Conservation (phyloP, 1,284 basidiomycete species). For the Marasmius fiardii region DNA sequence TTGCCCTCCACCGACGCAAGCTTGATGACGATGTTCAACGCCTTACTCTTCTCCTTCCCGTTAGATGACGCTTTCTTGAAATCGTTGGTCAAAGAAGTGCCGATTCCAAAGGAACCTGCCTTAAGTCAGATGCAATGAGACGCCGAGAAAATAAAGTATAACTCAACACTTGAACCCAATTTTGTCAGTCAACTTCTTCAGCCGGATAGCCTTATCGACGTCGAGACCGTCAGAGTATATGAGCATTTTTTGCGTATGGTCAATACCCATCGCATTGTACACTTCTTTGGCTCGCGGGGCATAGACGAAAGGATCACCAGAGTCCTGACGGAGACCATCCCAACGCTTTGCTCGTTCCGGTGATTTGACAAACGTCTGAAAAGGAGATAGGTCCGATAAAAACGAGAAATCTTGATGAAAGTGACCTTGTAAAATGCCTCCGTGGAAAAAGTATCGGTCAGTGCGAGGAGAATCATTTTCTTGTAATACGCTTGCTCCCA, state of each 20-base stretch:
- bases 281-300: constrained; percentile 68
- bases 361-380: constrained; percentile 60
- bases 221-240: constrained; percentile 83
- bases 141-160: background rate
- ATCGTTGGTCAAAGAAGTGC: constrained; percentile 89
- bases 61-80: constrained; percentile 60
- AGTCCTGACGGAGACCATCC: constrained; percentile 88
- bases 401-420: constrained; percentile 18
- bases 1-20: constrained; percentile 69
- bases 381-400: background rate
- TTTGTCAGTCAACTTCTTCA: constrained; percentile 72
- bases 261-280: constrained; percentile 66
- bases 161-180: constrained; percentile 58
- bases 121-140: background rate
- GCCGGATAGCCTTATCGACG: constrained; percentile 63
- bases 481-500: constrained; percentile 87
- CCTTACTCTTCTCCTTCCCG: constrained; percentile 62
- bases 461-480: constrained; percentile 60
- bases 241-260: constrained; percentile 64
- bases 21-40: constrained; percentile 94
- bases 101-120: constrained; percentile 82
- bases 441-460: constrained; percentile 93
- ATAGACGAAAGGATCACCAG: constrained; percentile 81
- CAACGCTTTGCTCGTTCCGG: constrained; percentile 65
- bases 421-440: constrained; percentile 72